These are phyloP conservation scores for Cercospora zeina DNA, from an alignment of 2,329 filamentous ascomycete species.

Conservation along the genomic window DNA sequence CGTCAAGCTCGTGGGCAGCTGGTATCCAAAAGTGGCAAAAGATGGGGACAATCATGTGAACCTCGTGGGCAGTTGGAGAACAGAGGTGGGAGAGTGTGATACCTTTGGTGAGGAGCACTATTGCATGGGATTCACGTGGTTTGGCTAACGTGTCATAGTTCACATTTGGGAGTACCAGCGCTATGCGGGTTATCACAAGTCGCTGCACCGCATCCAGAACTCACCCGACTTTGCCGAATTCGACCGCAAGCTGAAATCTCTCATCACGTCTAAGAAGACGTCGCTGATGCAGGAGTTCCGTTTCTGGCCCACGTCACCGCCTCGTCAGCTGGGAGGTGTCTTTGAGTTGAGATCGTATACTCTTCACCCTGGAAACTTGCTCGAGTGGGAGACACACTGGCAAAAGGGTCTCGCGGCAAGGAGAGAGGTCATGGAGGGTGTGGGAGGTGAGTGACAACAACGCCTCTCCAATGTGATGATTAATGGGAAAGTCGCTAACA, in stretches of 20 bases:
- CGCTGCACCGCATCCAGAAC: constrained; percentile 76
- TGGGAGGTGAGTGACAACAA: constrained; percentile 28
- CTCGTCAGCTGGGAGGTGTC: constrained; percentile 83
- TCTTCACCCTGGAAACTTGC: constrained; percentile 87
- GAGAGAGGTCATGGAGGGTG: constrained; percentile 93
- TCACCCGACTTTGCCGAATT: constrained; percentile 84
- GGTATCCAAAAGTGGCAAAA: constrained; percentile 88
- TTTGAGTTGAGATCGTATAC: constrained; percentile 98
- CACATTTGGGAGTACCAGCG: constrained; percentile 99
- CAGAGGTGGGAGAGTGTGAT: constrained; percentile 94
- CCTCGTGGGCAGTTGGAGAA: constrained; percentile 95
- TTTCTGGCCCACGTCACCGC: constrained; percentile 95
- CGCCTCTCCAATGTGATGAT: constrained; percentile 58
- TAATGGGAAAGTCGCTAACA: constrained; percentile 12
- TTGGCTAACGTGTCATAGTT: constrained; percentile 57
- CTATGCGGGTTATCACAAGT: constrained; percentile 93
- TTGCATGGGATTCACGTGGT: background rate
- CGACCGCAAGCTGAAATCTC: constrained; percentile 76
- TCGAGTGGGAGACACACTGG: constrained; percentile 99
- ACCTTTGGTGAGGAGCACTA: constrained; percentile 86
- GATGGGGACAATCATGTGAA: constrained; percentile 89
- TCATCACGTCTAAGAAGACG: constrained; percentile 80
- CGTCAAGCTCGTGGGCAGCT: constrained; percentile 79
- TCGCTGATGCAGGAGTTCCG: constrained; percentile 99
- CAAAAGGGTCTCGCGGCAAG: constrained; percentile 85